These are phyloP conservation scores for Fusarium chlamydosporum DNA, from an alignment of 2,329 filamentous ascomycete genomes.

Conservation along the genomic window DNA sequence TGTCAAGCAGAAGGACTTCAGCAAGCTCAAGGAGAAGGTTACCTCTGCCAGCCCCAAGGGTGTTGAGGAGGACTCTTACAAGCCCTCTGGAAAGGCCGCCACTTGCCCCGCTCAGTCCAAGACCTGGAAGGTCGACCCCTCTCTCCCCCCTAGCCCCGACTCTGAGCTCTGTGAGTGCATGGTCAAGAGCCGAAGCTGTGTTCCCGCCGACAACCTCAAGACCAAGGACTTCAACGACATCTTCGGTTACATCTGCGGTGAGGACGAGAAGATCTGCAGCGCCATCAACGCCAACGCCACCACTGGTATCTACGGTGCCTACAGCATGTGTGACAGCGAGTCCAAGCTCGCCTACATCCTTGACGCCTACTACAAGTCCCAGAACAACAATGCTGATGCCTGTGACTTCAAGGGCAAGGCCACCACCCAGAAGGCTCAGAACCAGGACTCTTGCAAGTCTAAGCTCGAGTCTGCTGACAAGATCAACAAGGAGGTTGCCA, in stretches of 20 bases:
- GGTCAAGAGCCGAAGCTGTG: slow-evolving; percentile 79
- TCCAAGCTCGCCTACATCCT: slow-evolving; percentile 82
- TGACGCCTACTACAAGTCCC: slow-evolving; percentile 77
- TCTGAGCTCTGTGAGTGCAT: slow-evolving; percentile 87
- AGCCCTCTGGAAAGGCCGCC: slow-evolving; percentile 76
- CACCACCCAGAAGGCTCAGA: slow-evolving; percentile 63
- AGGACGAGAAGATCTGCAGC: slow-evolving; percentile 68
- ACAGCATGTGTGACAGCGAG: slow-evolving; percentile 79
- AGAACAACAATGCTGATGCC: slow-evolving; percentile 68
- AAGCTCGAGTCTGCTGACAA: slow-evolving; percentile 75
- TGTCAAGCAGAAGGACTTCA: slow-evolving; percentile 80
- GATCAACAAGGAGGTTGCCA: slow-evolving; percentile 63
- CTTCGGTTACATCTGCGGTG: slow-evolving; percentile 81
- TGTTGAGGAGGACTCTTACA: slow-evolving; percentile 77
- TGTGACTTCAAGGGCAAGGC: slow-evolving; percentile 81
- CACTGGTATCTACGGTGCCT: slow-evolving; percentile 79
- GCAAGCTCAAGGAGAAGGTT: slow-evolving; percentile 78
- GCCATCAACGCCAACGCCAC: slow-evolving; percentile 78
- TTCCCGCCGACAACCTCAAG: slow-evolving; percentile 70
- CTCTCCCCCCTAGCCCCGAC: slow-evolving; percentile 87
- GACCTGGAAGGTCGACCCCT: slow-evolving; percentile 74
- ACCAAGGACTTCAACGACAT: slow-evolving; percentile 73
- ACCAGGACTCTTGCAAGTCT: slow-evolving; percentile 67
- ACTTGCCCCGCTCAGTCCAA: slow-evolving; percentile 77
- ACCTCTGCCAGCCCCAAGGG: slow-evolving; percentile 75